Percentiles rank a stretch among this genome's conserved stretches.
Evolutionary conservation across 208 protist species (phyloP).

Genomic region (Borovskyia barvae): DNA sequence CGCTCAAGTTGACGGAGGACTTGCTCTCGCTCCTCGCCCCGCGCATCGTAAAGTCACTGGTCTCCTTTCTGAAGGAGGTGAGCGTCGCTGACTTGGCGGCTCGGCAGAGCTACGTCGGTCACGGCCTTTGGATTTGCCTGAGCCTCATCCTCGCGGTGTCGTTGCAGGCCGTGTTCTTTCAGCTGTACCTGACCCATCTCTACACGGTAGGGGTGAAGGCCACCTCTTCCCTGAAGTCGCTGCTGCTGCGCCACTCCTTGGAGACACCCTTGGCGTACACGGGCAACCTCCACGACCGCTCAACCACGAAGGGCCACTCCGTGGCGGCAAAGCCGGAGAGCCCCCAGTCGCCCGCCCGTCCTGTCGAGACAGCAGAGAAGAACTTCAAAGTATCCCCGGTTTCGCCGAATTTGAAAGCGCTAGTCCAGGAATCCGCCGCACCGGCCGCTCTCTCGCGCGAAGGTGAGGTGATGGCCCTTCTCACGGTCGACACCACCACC

Average conservation of each 20-base stretch:
- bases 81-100: slow-evolving; percentile 16
- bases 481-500: slow-evolving; percentile 60
- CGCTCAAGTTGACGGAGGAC: slow-evolving; percentile 62
- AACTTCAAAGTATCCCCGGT: slow-evolving; percentile 4
- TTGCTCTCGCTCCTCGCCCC: slow-evolving; percentile 43
- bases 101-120: slow-evolving; percentile 26
- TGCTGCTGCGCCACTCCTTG: slow-evolving; percentile 58
- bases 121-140: slow-evolving; percentile 44
- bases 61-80: slow-evolving; percentile 52
- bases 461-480: slow-evolving; percentile 53
- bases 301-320: too few species aligned
- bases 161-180: slow-evolving; percentile 58
- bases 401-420: slow-evolving; percentile 1
- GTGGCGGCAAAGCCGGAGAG: not conserved
- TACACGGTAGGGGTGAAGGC: slow-evolving; percentile 56
- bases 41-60: slow-evolving; percentile 43
- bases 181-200: slow-evolving; percentile 67
- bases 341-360: slow-evolving; percentile 2
- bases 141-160: slow-evolving; percentile 44
- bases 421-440: not conserved
- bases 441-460: slow-evolving; percentile 28
- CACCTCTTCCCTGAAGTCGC: slow-evolving; percentile 46
- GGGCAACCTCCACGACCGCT: too few species aligned
- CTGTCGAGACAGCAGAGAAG: slow-evolving; percentile 7
- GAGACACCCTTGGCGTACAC: slow-evolving; percentile 38